A percentile compares a stretch with the other conserved stretches of the same genome.
phyloP scores from a whole-genome alignment of 2,329 filamentous ascomycete genomes.

The Exophiala phaeomuriformis region DNA sequence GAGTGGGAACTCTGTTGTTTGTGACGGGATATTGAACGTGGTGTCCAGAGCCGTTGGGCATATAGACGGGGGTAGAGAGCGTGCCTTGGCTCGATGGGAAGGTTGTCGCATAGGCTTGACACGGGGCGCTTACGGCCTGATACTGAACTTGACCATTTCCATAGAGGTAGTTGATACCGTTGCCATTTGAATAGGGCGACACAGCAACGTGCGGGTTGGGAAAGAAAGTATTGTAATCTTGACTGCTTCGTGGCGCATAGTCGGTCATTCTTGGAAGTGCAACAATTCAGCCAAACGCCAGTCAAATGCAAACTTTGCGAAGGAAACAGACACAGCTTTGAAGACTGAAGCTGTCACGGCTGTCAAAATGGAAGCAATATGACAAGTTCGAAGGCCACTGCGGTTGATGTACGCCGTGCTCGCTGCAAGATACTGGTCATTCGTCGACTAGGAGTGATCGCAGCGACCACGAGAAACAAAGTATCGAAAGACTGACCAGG shows the following conservation, averaged over 20 bases:
- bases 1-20: conserved; percentile 28
- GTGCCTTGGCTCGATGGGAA: conserved; percentile 34
- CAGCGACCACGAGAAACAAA: background rate
- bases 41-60: conserved; percentile 30
- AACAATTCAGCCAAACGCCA: conserved; percentile 12
- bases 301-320: conserved; percentile 16
- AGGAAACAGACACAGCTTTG: conserved; percentile 12
- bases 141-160: conserved; percentile 27
- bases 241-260: conserved; percentile 35
- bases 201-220: conserved; percentile 23
- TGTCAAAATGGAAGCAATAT: conserved; percentile 15
- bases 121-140: conserved; percentile 27
- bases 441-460: background rate
- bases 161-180: conserved; percentile 25
- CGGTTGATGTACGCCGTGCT: conserved; percentile 1
- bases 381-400: conserved; percentile 12
- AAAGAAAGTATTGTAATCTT: conserved; percentile 30
- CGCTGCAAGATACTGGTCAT: background rate
- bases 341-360: conserved; percentile 16
- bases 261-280: conserved; percentile 33
- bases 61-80: conserved; percentile 29
- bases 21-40: conserved; percentile 30
- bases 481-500: background rate
- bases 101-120: conserved; percentile 35
- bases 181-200: conserved; percentile 28